phyloP scores from a whole-genome alignment of 2,329 filamentous ascomycete species.

The Claviceps pazoutovae region DNA sequence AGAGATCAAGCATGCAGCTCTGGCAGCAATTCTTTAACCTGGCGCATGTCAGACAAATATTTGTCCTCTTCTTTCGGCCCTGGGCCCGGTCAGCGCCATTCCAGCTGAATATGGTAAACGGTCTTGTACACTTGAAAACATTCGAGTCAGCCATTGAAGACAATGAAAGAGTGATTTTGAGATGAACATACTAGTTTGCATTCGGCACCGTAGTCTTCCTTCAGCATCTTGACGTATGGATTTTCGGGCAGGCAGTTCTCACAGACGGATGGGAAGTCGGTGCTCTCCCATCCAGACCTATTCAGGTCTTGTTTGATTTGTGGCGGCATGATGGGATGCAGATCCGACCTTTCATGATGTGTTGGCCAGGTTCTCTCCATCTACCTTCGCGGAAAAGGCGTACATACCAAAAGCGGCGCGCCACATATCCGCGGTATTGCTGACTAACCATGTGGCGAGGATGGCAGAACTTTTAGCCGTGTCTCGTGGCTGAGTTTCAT shows the following conservation, averaged over 20 bases:
- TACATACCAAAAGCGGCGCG: not conserved
- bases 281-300: constrained; percentile 89
- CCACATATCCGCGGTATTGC: not conserved
- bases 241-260: constrained; percentile 93
- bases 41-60: constrained; percentile 91
- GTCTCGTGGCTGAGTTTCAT: not conserved
- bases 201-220: constrained; percentile 85
- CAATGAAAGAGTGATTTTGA: not conserved
- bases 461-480: not conserved
- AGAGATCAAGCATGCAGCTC: constrained; percentile 95
- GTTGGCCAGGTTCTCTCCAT: not conserved
- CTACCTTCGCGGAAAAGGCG: not conserved
- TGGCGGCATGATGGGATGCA: constrained; percentile 48
- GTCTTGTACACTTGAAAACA: constrained; percentile 56
- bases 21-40: constrained; percentile 98
- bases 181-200: constrained; percentile 46
- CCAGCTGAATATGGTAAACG: constrained; percentile 94
- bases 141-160: constrained; percentile 1
- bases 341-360: not conserved
- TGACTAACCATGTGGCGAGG: constrained; percentile 1
- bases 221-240: constrained; percentile 97
- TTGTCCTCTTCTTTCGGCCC: constrained; percentile 81
- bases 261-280: constrained; percentile 76
- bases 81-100: constrained; percentile 72
- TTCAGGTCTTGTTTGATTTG: constrained; percentile 96